These are phyloP conservation scores for Termitomyces sp. DNA, from an alignment of 768 basidiomycete genomes.

Conservation along the genomic window DNA sequence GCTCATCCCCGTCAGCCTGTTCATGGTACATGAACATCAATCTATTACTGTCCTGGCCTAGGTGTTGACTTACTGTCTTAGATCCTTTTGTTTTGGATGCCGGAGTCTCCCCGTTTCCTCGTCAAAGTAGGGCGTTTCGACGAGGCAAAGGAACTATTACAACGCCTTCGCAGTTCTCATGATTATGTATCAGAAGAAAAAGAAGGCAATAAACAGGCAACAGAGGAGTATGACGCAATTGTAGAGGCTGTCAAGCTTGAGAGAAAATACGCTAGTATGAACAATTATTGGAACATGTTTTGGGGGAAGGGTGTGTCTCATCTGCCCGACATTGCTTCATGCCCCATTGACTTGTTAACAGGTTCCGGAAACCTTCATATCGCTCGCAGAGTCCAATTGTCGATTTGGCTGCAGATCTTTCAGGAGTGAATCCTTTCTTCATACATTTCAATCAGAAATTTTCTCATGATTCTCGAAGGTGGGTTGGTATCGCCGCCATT, in stretches of 20 bases:
- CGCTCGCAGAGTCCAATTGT: slow-evolving; percentile 36
- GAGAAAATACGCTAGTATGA: slow-evolving; percentile 32
- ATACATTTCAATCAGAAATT: background rate
- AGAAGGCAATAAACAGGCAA: slow-evolving; percentile 19
- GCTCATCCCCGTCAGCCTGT: slow-evolving; percentile 32
- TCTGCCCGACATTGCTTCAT: background rate
- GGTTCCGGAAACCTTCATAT: slow-evolving; percentile 34
- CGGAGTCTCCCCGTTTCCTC: slow-evolving; percentile 32
- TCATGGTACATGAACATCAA: slow-evolving; percentile 25
- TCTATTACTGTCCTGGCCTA: background rate
- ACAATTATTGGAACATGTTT: slow-evolving; percentile 40
- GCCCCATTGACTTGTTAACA: background rate
- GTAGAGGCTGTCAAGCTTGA: slow-evolving; percentile 33
- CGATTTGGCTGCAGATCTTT: slow-evolving; percentile 40
- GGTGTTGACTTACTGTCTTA: background rate
- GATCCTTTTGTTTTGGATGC: slow-evolving; percentile 33
- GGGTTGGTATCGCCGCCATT: slow-evolving; percentile 42
- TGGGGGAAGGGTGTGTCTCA: slow-evolving; percentile 30
- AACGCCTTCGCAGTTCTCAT: slow-evolving; percentile 26
- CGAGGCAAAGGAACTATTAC: slow-evolving; percentile 32
- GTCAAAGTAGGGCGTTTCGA: slow-evolving; percentile 32
- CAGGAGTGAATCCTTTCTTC: slow-evolving; percentile 27
- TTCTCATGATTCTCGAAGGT: slow-evolving; percentile 16
- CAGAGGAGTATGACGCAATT: slow-evolving; percentile 32
- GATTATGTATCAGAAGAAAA: slow-evolving; percentile 1